A percentile compares a stretch with the other conserved stretches of the same genome.
These are phyloP conservation scores for Penicillium dipodomyicola DNA, from an alignment of 495 filamentous ascomycete species.

Conservation along the genomic window DNA sequence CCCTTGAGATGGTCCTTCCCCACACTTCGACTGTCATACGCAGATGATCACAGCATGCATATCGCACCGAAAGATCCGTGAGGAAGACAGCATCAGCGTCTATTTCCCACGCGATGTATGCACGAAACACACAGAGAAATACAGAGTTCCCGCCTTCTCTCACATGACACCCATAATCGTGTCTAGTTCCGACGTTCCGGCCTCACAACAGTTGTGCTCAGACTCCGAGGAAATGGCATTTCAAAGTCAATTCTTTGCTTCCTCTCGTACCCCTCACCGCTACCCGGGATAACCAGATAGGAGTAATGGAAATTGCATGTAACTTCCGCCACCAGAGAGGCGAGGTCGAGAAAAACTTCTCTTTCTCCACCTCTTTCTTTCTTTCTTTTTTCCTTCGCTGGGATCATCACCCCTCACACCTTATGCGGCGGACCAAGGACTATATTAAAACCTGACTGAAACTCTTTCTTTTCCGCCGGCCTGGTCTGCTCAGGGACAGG, in stretches of 20 bases:
- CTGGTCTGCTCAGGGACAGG: conserved; percentile 4
- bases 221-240: neutral
- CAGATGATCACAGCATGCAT: conserved; percentile 10
- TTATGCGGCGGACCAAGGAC: neutral
- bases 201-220: conserved; percentile 6
- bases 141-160: conserved; percentile 2
- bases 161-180: conserved; percentile 16
- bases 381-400: neutral
- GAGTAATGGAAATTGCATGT: neutral
- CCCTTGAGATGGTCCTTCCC: conserved; percentile 1
- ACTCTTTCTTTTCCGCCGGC: conserved; percentile 9
- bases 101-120: conserved; percentile 5
- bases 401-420: neutral
- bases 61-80: conserved; percentile 6
- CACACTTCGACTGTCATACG: conserved; percentile 8
- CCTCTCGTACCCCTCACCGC: conserved; percentile 18
- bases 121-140: neutral
- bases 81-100: conserved; percentile 3
- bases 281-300: conserved; percentile 3
- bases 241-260: conserved; percentile 25
- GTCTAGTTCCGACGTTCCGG: conserved; percentile 26
- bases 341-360: conserved; percentile 1
- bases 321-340: conserved; percentile 2
- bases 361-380: neutral
- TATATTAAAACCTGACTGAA: conserved; percentile 8